A percentile compares a stretch with the other conserved stretches of the same genome.
Evolutionary conservation across 2,329 filamentous ascomycete species (phyloP).

Genomic region (Dissoconium aciculare): DNA sequence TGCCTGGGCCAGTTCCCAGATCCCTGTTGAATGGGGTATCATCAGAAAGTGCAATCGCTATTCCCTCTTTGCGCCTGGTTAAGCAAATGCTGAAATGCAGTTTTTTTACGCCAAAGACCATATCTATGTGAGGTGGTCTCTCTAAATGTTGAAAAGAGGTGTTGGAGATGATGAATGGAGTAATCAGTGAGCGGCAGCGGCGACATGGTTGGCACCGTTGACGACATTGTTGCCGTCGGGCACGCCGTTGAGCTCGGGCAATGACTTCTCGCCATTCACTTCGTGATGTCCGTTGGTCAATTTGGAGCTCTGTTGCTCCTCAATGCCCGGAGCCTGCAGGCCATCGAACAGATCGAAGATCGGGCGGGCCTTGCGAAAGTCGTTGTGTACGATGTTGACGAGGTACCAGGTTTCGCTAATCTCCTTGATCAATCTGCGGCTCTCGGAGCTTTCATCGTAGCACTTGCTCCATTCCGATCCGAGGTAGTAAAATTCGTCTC

Average conservation of each 20-base stretch:
- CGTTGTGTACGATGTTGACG: conserved; percentile 96
- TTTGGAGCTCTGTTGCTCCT: conserved; percentile 20
- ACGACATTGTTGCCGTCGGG: conserved; percentile 20
- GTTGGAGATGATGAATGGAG: too few species aligned
- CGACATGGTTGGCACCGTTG: conserved; percentile 16
- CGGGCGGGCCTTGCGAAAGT: conserved; percentile 72
- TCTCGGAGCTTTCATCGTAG: conserved; percentile 60
- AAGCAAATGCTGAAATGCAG: too few species aligned
- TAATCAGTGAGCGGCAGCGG: too few species aligned
- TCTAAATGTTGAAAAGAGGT: too few species aligned
- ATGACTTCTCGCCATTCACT: conserved; percentile 6
- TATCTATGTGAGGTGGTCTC: too few species aligned
- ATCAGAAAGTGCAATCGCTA: too few species aligned
- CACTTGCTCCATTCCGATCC: conserved; percentile 91
- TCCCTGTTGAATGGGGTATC: too few species aligned
- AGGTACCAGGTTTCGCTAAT: conserved; percentile 88
- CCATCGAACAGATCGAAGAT: conserved; percentile 80
- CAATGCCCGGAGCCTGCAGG: conserved; percentile 52
- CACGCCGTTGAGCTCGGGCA: conserved; percentile 19
- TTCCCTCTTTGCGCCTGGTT: too few species aligned
- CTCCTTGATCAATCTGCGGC: conserved; percentile 61
- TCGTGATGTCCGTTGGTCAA: conserved; percentile 9
- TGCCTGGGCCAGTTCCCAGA: too few species aligned
- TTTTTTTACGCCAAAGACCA: too few species aligned
- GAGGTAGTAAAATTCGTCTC: conserved; percentile 89